A percentile compares a stretch with the other conserved stretches of the same genome.
phyloP scores from a whole-genome alignment of 1,284 basidiomycete genomes.

The Phlebopus sp. region DNA sequence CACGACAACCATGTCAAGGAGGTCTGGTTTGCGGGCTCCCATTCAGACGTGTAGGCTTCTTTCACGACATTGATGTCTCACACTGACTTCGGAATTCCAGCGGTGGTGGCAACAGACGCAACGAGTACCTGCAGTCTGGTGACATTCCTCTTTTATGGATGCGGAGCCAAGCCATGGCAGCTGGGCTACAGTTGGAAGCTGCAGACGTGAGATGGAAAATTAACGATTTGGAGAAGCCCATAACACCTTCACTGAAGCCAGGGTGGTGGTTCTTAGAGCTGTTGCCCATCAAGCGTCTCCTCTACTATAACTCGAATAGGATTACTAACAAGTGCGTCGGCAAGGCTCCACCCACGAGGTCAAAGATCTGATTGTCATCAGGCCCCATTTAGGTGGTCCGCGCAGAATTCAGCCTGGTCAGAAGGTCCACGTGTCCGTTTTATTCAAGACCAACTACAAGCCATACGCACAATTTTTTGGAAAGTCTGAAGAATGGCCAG shows the following conservation, averaged over 20 bases:
- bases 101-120: constrained; percentile 30
- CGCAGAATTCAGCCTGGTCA: constrained; percentile 29
- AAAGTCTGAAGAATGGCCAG: constrained; percentile 23
- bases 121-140: constrained; percentile 27
- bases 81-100: constrained; percentile 15
- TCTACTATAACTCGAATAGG: constrained; percentile 26
- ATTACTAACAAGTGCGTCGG: constrained; percentile 17
- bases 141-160: constrained; percentile 35
- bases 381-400: constrained; percentile 27
- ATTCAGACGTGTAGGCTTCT: constrained; percentile 34
- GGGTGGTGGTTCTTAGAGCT: constrained; percentile 30
- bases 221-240: constrained; percentile 25
- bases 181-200: constrained; percentile 23
- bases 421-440: constrained; percentile 30
- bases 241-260: constrained; percentile 20
- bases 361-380: constrained; percentile 15
- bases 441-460: constrained; percentile 30
- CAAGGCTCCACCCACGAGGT: too few species aligned
- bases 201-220: constrained; percentile 28
- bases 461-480: constrained; percentile 22
- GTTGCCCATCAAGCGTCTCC: constrained; percentile 25
- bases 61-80: background rate
- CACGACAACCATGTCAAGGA: constrained; percentile 29
- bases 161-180: constrained; percentile 29
- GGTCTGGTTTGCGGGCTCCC: constrained; percentile 36